Percentiles rank a stretch among this genome's conserved stretches.
These are phyloP conservation scores for Inonotus hispidus DNA, from an alignment of 1,284 basidiomycete species.

Conservation along the genomic window DNA sequence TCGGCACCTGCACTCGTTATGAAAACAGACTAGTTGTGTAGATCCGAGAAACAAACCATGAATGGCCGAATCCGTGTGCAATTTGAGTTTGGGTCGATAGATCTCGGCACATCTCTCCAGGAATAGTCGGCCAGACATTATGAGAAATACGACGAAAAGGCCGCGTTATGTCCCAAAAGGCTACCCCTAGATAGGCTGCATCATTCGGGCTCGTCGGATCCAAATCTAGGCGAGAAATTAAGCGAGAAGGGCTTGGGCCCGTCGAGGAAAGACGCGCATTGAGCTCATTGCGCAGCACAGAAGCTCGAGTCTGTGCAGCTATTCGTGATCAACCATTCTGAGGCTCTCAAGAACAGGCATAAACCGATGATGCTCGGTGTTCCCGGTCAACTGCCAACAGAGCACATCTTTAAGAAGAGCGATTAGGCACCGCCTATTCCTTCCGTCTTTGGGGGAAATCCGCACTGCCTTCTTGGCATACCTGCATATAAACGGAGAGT, in stretches of 20 bases:
- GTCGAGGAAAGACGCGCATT: background rate
- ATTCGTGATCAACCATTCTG: background rate
- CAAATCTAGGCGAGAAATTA: background rate
- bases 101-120: background rate
- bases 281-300: background rate
- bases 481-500: background rate
- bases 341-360: background rate
- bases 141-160: background rate
- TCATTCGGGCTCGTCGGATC: background rate
- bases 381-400: background rate
- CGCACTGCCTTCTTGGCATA: background rate
- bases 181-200: background rate
- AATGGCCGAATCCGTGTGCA: background rate
- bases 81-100: background rate
- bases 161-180: background rate
- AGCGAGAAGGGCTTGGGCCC: background rate
- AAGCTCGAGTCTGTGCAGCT: background rate
- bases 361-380: constrained; percentile 2
- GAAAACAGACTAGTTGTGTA: background rate
- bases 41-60: background rate
- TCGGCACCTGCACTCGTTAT: background rate
- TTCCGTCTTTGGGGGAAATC: background rate
- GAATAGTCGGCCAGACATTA: background rate
- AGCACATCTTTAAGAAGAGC: background rate
- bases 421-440: background rate